Evolutionary conservation across 768 basidiomycete species (phyloP).

Genomic region (Podaxis rugospora): DNA sequence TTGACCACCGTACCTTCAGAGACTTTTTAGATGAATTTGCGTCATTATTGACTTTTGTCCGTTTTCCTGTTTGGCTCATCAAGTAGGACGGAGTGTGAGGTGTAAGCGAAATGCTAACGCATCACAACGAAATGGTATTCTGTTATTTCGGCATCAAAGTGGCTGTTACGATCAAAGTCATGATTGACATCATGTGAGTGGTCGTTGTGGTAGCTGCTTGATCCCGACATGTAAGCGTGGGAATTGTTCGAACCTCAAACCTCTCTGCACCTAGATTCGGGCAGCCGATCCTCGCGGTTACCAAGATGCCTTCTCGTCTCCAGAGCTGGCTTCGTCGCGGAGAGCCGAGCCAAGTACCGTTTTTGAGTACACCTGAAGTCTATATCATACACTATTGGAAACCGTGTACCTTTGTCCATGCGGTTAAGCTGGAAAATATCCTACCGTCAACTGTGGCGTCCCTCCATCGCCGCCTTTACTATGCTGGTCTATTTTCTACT

Average conservation of each 20-base stretch:
- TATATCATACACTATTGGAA: too few species aligned
- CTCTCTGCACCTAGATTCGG: background rate
- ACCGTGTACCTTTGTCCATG: background rate
- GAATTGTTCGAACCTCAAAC: too few species aligned
- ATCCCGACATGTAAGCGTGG: background rate
- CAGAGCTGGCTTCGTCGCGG: too few species aligned
- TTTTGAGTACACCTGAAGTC: too few species aligned
- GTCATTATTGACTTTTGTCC: background rate
- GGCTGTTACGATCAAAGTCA: background rate
- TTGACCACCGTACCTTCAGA: background rate
- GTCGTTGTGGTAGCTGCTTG: background rate
- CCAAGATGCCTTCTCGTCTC: too few species aligned
- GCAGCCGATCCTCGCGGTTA: too few species aligned
- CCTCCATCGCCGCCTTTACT: background rate
- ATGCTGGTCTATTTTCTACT: background rate
- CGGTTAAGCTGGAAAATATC: background rate
- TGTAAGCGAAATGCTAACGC: background rate
- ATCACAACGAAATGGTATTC: slow-evolving; percentile 7
- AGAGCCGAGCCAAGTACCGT: too few species aligned
- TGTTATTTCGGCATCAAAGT: background rate
- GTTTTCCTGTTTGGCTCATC: slow-evolving; percentile 1
- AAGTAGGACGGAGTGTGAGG: background rate
- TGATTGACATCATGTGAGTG: background rate
- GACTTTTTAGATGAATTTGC: background rate
- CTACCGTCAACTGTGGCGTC: background rate